phyloP scores from a whole-genome alignment of 1,284 basidiomycete species.

The Cutaneotrichosporon cyanovorans region DNA sequence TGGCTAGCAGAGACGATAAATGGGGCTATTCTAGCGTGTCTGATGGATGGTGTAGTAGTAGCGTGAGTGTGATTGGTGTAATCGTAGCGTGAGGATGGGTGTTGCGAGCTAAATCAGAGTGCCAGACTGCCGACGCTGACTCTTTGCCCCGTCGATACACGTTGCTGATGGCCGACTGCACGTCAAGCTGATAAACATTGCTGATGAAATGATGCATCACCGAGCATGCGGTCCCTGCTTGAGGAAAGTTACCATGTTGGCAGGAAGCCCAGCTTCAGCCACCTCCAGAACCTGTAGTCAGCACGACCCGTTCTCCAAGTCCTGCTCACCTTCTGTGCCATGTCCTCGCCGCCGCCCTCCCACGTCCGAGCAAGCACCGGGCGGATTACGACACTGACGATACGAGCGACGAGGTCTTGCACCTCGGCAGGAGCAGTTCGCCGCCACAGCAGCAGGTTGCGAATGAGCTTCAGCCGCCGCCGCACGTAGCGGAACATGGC shows the following conservation, averaged over 20 bases:
- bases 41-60: too few relatives aligned
- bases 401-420: constrained; percentile 53
- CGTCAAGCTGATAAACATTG: too few relatives aligned
- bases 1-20: too few relatives aligned
- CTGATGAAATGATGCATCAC: too few relatives aligned
- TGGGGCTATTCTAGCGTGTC: too few relatives aligned
- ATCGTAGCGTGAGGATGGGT: too few relatives aligned
- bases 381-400: constrained; percentile 59
- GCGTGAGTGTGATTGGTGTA: too few relatives aligned
- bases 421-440: constrained; percentile 61
- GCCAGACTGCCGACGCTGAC: too few relatives aligned
- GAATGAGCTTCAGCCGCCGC: constrained; percentile 64
- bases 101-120: too few relatives aligned
- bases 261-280: constrained; percentile 17
- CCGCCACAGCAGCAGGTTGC: constrained; percentile 66
- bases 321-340: constrained; percentile 55
- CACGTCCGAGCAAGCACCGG: constrained; percentile 68
- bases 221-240: constrained; percentile 21
- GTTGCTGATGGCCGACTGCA: too few relatives aligned
- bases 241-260: constrained; percentile 27
- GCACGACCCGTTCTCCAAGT: not conserved
- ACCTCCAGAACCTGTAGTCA: constrained; percentile 17
- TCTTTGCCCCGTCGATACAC: too few relatives aligned
- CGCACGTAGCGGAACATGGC: constrained; percentile 64
- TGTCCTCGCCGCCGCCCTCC: constrained; percentile 71